Evolutionary conservation across 805 yeast species (phyloP).

Genomic region (Grigorovia transvaalensis): DNA sequence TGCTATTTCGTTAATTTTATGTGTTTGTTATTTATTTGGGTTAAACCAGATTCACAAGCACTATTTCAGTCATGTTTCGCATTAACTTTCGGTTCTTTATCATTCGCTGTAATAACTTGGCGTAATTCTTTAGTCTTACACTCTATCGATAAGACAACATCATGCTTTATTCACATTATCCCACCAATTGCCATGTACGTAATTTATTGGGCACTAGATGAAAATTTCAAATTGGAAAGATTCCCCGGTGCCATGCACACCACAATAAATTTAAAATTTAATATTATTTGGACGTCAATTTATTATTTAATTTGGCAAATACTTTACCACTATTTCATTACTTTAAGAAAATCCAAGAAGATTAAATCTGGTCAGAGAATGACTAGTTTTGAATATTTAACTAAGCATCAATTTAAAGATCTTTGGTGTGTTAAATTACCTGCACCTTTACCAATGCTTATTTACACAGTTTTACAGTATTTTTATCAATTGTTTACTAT

Average conservation of each 20-base stretch:
- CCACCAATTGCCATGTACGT: conserved; percentile 86
- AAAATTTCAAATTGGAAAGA: conserved; percentile 39
- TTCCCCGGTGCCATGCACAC: conserved; percentile 69
- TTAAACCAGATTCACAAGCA: conserved; percentile 60
- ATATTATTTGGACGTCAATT: conserved; percentile 63
- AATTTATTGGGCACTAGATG: conserved; percentile 65
- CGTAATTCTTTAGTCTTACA: conserved; percentile 86
- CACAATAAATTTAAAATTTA: conserved; percentile 39
- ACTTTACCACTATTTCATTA: conserved; percentile 82
- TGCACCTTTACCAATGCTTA: conserved; percentile 75
- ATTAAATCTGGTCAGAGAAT: conserved; percentile 70
- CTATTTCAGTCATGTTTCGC: conserved; percentile 79
- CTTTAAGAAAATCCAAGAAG: conserved; percentile 65
- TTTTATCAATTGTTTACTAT: conserved; percentile 78
- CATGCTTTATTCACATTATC: conserved; percentile 79
- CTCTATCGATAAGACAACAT: conserved; percentile 83
- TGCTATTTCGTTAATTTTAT: conserved; percentile 83
- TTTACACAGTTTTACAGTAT: conserved; percentile 80
- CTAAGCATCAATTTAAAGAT: conserved; percentile 54
- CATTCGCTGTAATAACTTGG: conserved; percentile 95
- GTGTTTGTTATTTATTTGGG: conserved; percentile 67
- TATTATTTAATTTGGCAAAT: conserved; percentile 87
- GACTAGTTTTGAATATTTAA: conserved; percentile 78
- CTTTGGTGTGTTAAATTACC: conserved; percentile 83
- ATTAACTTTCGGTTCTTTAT: conserved; percentile 75